Evolutionary conservation across 306 rosid genomes (phyloP).

Genomic region (Acacia melanoxylon): DNA sequence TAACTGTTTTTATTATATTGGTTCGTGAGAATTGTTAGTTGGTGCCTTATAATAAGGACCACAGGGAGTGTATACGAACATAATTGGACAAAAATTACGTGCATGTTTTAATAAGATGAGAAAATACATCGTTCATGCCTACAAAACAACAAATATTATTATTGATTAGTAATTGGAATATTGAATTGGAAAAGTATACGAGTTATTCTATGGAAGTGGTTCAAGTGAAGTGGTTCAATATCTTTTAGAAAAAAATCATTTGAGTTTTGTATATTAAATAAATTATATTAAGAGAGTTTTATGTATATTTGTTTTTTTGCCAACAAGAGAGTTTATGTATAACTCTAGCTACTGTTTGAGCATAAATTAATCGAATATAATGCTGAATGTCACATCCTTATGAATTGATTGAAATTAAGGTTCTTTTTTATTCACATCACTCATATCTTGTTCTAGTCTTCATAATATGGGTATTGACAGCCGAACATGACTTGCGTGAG

Average conservation of each 20-base stretch:
- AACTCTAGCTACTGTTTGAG: neutral
- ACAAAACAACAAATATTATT: no score
- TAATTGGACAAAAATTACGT: no score
- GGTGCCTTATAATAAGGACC: no score
- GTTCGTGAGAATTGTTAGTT: no score
- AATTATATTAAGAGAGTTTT: neutral
- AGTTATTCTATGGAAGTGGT: neutral
- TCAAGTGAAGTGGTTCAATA: neutral
- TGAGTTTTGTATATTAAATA: no score
- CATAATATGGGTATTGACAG: neutral
- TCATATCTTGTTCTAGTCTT: neutral
- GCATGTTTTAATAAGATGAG: neutral
- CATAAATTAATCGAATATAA: neutral
- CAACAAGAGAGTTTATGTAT: neutral
- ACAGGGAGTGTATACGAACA: no score
- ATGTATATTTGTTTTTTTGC: no score
- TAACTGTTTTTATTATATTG: no score
- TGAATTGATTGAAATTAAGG: neutral
- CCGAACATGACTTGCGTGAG: neutral
- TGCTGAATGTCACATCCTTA: neutral
- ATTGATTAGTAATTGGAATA: no score
- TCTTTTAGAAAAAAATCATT: no score
- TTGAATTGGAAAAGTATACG: no score
- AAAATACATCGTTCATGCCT: neutral
- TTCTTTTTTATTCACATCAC: neutral